A percentile compares a stretch with the other conserved stretches of the same genome.
Evolutionary conservation across 805 yeast species (phyloP).

Genomic region (Saturnispora serradocipensis): DNA sequence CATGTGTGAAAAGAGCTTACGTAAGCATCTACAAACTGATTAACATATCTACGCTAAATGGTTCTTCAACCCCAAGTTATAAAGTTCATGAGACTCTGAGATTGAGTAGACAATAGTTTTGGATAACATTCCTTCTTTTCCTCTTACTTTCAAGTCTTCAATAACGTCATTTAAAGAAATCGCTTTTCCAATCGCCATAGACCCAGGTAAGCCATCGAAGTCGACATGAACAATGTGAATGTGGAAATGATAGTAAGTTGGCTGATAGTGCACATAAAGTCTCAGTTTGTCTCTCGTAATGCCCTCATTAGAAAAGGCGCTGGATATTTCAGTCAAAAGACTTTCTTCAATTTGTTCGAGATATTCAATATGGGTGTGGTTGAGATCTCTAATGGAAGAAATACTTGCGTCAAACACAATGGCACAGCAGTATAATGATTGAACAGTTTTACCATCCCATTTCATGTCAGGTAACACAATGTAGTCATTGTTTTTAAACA

Average conservation of each 20-base stretch:
- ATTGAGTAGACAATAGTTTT: conserved; percentile 56
- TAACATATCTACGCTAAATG: background rate
- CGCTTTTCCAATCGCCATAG: conserved; percentile 73
- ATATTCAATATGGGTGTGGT: conserved; percentile 46
- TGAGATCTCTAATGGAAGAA: conserved; percentile 68
- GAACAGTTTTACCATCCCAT: conserved; percentile 76
- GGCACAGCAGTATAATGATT: conserved; percentile 66
- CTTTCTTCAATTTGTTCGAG: conserved; percentile 38
- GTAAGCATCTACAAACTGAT: background rate
- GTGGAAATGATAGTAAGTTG: conserved; percentile 93
- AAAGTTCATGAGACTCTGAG: conserved; percentile 72
- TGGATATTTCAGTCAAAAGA: conserved; percentile 39
- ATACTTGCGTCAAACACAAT: conserved; percentile 65
- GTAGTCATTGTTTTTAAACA: conserved; percentile 59
- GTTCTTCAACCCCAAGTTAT: conserved; percentile 34
- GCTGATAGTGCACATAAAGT: conserved; percentile 85
- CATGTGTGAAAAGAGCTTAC: background rate
- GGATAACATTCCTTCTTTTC: conserved; percentile 46
- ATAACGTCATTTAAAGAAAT: conserved; percentile 72
- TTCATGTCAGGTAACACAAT: conserved; percentile 90
- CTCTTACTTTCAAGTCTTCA: conserved; percentile 50
- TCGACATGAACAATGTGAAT: conserved; percentile 74
- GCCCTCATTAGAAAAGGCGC: conserved; percentile 29
- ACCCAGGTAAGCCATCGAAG: conserved; percentile 59
- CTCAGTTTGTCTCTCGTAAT: conserved; percentile 52